Percentiles rank a stretch among this genome's conserved stretches.
These are phyloP conservation scores for Trichoderma semiorbis DNA, from an alignment of 2,329 filamentous ascomycete species.

Conservation along the genomic window DNA sequence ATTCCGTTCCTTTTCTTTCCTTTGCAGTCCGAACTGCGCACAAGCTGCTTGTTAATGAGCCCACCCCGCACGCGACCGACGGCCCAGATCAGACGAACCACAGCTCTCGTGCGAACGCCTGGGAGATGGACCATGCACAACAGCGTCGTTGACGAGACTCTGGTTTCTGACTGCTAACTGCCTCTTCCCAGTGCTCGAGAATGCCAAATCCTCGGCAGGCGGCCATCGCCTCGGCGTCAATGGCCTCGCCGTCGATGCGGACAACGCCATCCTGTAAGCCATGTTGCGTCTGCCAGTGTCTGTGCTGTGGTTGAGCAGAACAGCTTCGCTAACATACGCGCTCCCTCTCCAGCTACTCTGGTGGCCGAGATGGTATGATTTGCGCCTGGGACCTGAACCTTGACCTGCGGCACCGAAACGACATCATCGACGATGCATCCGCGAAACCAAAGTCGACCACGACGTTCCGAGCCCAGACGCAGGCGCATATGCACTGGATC, in stretches of 20 bases:
- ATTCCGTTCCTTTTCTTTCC: not conserved
- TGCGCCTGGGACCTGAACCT: conserved; percentile 92
- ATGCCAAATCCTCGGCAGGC: conserved; percentile 58
- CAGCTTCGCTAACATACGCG: not conserved
- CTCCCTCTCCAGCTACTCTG: conserved; percentile 69
- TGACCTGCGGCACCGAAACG: conserved; percentile 48
- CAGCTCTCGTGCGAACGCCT: not conserved
- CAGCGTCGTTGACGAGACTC: not conserved
- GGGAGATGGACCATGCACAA: not conserved
- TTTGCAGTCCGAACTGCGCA: not conserved
- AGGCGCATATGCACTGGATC: conserved; percentile 92
- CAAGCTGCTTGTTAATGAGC: not conserved
- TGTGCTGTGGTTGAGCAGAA: not conserved
- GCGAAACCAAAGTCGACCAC: conserved; percentile 44
- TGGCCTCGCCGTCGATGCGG: conserved; percentile 80
- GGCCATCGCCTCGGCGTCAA: conserved; percentile 94
- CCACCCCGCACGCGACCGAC: conserved; percentile 19
- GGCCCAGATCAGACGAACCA: not conserved
- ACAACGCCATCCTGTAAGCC: conserved; percentile 80
- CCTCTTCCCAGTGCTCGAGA: conserved; percentile 50
- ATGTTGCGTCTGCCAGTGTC: not conserved
- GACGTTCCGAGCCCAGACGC: conserved; percentile 58
- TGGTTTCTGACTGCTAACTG: not conserved
- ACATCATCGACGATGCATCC: conserved; percentile 30
- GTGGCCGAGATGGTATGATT: conserved; percentile 89